These are phyloP conservation scores for Adansonia grandidieri DNA, from an alignment of 441 rosid species.

Conservation along the genomic window DNA sequence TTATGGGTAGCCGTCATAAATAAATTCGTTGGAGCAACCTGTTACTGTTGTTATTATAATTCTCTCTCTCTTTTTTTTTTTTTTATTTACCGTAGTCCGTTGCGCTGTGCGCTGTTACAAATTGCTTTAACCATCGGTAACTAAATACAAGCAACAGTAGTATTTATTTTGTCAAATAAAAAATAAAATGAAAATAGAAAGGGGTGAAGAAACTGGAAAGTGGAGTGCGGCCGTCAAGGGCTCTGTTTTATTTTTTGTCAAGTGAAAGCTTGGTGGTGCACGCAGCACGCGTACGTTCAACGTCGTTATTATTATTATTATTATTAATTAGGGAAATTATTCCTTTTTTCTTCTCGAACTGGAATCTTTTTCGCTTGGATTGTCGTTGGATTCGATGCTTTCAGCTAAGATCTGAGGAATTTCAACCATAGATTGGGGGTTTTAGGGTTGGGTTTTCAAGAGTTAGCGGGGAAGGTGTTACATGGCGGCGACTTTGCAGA, in stretches of 20 bases:
- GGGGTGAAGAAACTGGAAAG: background rate
- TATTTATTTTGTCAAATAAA: background rate
- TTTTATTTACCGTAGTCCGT: background rate
- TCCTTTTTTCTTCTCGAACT: background rate
- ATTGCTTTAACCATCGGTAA: background rate
- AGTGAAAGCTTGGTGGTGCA: background rate
- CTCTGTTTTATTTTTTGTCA: background rate
- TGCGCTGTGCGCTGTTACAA: background rate
- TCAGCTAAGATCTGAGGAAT: constrained; percentile 10
- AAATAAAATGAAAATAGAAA: background rate
- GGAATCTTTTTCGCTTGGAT: background rate
- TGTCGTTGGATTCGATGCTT: constrained; percentile 1
- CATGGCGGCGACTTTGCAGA: constrained; percentile 72
- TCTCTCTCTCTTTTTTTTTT: background rate
- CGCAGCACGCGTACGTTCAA: background rate
- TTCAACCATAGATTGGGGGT: background rate
- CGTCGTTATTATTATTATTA: constrained; percentile 11
- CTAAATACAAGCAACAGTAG: background rate
- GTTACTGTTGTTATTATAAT: no score
- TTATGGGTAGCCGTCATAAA: no score
- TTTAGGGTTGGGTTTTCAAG: constrained; percentile 11
- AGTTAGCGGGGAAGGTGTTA: background rate
- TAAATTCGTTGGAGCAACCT: no score
- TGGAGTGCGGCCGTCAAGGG: constrained; percentile 8
- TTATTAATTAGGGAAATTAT: background rate